Evolutionary conservation across 2,329 filamentous ascomycete genomes (phyloP).

Genomic region (Aciculosporium take): DNA sequence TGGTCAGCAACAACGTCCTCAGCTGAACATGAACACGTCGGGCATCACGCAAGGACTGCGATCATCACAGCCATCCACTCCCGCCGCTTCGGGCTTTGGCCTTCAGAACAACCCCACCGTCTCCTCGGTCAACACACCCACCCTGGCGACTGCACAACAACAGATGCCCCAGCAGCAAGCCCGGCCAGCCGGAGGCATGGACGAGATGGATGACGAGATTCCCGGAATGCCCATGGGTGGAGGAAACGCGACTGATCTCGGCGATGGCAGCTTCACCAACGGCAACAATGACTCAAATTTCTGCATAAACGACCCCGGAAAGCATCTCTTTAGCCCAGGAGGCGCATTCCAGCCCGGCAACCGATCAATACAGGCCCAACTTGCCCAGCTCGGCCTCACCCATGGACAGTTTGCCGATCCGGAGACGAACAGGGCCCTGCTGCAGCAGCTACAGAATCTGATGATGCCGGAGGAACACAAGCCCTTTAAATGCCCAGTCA

Average conservation of each 20-base stretch:
- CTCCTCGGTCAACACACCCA: conserved; percentile 92
- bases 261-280: conserved; percentile 40
- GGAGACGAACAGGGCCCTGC: conserved; percentile 49
- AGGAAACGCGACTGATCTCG: conserved; percentile 37
- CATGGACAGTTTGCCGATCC: conserved; percentile 65
- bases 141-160: conserved; percentile 67
- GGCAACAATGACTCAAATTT: conserved; percentile 30
- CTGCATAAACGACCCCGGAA: conserved; percentile 85
- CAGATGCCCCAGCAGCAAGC: conserved; percentile 47
- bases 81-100: conserved; percentile 59
- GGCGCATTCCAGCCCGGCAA: conserved; percentile 54
- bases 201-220: conserved; percentile 61
- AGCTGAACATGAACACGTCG: conserved; percentile 69
- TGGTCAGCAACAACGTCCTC: conserved; percentile 48
- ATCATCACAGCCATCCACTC: conserved; percentile 75
- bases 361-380: conserved; percentile 50
- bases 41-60: conserved; percentile 64
- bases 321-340: conserved; percentile 78
- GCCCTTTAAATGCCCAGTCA: conserved; percentile 93
- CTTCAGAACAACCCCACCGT: conserved; percentile 91
- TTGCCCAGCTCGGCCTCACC: conserved; percentile 60
- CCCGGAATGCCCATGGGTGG: conserved; percentile 48
- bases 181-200: conserved; percentile 39
- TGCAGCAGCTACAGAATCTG: conserved; percentile 44
- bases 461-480: conserved; percentile 81